Percentiles rank a stretch among this genome's conserved stretches.
phyloP scores from a whole-genome alignment of 805 yeast genomes.

The Pichia californica region DNA sequence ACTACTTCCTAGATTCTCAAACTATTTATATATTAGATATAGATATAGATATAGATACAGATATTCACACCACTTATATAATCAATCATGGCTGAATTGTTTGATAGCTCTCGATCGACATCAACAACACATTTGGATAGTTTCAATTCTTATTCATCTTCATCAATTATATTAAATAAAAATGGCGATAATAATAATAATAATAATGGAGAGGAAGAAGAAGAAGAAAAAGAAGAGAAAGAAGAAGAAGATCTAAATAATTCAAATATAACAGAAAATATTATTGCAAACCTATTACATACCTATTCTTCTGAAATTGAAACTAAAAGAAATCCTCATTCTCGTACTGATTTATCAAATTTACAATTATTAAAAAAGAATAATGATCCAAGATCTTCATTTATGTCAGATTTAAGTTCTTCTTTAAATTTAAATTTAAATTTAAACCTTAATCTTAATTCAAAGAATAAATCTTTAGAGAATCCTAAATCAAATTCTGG shows the following conservation, averaged over 20 bases:
- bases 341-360: not conserved
- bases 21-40: too few species aligned
- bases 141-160: conserved; percentile 5
- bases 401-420: not conserved
- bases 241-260: not conserved
- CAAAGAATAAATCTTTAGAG: too few species aligned
- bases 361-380: not conserved
- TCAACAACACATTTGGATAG: conserved; percentile 5
- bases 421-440: not conserved
- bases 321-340: not conserved
- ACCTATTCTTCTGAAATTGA: not conserved
- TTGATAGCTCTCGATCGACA: not conserved
- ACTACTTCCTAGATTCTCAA: too few species aligned
- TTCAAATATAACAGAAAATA: not conserved
- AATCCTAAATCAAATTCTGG: conserved; percentile 30
- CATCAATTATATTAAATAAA: not conserved
- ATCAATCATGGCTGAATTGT: not conserved
- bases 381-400: not conserved
- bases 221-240: too few species aligned
- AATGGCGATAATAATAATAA: not conserved
- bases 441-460: too few species aligned
- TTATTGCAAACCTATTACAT: conserved; percentile 3
- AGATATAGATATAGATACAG: too few species aligned
- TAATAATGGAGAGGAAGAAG: not conserved
- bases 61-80: too few species aligned